Conservation (phyloP, 345 rosid genomes). For the Eucalyptus cloeziana region DNA sequence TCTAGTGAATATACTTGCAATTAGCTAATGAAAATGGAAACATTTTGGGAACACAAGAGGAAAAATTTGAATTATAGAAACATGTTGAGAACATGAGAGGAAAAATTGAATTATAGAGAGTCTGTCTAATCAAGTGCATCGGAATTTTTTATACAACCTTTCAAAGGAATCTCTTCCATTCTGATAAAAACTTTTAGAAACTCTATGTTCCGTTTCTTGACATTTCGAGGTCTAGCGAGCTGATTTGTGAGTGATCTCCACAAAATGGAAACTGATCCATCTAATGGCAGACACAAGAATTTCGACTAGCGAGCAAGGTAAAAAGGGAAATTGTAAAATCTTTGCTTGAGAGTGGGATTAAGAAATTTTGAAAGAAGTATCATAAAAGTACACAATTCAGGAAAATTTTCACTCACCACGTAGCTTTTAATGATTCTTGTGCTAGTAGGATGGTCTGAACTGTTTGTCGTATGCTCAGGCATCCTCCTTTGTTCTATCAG, state of each 20-base stretch:
- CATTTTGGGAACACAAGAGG: background rate
- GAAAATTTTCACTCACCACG: background rate
- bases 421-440: background rate
- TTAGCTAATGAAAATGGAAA: background rate
- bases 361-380: background rate
- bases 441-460: background rate
- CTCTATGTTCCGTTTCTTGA: background rate
- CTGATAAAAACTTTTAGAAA: background rate
- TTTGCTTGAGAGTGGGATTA: background rate
- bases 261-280: background rate
- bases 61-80: background rate
- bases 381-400: background rate
- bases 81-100: background rate
- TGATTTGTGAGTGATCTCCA: background rate
- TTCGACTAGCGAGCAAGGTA: background rate
- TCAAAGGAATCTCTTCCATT: background rate
- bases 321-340: background rate
- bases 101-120: background rate
- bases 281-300: background rate
- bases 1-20: background rate
- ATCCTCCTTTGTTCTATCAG: slow-evolving; percentile 9
- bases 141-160: background rate
- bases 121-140: background rate
- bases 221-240: background rate
- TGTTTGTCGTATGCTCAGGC: background rate